phyloP scores from a whole-genome alignment of 257 asterid species.

The Rehmannia glutinosa region DNA sequence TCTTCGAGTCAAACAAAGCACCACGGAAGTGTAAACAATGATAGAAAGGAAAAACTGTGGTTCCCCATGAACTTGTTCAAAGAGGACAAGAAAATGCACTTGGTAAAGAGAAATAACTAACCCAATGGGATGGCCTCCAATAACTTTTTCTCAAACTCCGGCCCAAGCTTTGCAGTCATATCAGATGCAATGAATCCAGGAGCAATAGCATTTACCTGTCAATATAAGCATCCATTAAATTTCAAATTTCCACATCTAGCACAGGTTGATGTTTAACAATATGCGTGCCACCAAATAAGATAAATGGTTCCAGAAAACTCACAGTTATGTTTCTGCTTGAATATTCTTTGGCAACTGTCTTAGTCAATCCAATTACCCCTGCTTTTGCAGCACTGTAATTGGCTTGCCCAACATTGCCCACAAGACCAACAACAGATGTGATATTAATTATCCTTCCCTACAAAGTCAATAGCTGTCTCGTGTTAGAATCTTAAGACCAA shows the following conservation, averaged over 20 bases:
- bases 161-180: conserved; percentile 80
- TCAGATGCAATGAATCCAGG: conserved; percentile 97
- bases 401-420: conserved; percentile 95
- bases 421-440: conserved; percentile 91
- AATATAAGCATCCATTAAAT: conserved; percentile 9
- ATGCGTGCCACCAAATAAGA: background rate
- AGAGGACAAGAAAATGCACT: no score
- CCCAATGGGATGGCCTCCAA: conserved; percentile 83
- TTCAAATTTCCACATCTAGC: background rate
- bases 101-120: no score
- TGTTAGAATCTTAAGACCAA: conserved; percentile 1
- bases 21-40: background rate
- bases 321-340: conserved; percentile 84
- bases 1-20: no score
- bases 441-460: conserved; percentile 94
- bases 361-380: conserved; percentile 90
- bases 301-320: conserved; percentile 22
- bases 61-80: no score
- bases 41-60: background rate
- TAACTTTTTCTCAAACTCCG: conserved; percentile 73
- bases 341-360: conserved; percentile 90
- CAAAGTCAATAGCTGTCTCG: conserved; percentile 14
- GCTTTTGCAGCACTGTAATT: conserved; percentile 98
- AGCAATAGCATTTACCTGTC: conserved; percentile 89
- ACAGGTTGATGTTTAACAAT: background rate